A percentile compares a stretch with the other conserved stretches of the same genome.
Conservation (phyloP, 106 monocot species). For the Vanilla planifolia region DNA sequence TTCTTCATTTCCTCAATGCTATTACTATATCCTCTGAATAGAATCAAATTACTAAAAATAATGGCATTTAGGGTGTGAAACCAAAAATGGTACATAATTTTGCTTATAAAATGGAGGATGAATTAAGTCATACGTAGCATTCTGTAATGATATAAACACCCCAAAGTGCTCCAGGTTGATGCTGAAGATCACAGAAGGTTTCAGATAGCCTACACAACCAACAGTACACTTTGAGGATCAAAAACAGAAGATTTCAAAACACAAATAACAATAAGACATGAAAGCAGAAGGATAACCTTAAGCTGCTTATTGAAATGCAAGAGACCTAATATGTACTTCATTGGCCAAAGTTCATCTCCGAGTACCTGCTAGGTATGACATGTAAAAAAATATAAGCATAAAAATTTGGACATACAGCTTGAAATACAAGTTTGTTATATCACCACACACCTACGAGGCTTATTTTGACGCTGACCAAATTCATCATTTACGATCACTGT, state of each 20-base stretch:
- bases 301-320: conserved; percentile 35
- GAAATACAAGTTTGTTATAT: not conserved
- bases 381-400: not conserved
- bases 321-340: conserved; percentile 33
- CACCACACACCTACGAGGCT: conserved; percentile 78
- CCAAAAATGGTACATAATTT: too few relatives aligned
- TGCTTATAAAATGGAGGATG: too few relatives aligned
- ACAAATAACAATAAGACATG: not conserved
- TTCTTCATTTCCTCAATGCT: too few relatives aligned
- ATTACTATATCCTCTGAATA: too few relatives aligned
- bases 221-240: conserved; percentile 4
- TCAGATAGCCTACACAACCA: conserved; percentile 17
- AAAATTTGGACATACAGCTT: not conserved
- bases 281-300: conserved; percentile 24
- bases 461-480: conserved; percentile 79
- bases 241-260: conserved; percentile 1
- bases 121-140: conserved; percentile 30
- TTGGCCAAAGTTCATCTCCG: conserved; percentile 84
- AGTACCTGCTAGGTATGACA: conserved; percentile 38
- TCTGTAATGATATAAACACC: conserved; percentile 21
- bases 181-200: conserved; percentile 39
- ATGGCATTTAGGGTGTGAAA: too few relatives aligned
- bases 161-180: conserved; percentile 44
- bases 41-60: too few relatives aligned
- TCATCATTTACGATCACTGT: conserved; percentile 73